Evolutionary conservation across 2,329 filamentous ascomycete species (phyloP).

Genomic region (Cladosporium cucumerinum): DNA sequence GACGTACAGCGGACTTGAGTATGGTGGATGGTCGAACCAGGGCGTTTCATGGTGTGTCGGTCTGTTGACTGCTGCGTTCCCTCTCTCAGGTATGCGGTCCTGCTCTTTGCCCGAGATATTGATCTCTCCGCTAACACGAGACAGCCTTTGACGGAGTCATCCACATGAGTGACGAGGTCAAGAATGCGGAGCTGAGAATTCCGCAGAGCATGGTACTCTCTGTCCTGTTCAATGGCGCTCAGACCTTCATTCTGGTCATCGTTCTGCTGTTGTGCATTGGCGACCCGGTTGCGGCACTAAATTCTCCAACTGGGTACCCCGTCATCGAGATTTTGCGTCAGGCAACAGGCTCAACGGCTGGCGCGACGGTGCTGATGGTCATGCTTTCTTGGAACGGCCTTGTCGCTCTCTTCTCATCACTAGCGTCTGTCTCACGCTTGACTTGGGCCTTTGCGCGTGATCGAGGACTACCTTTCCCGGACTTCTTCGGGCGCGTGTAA

Average conservation of each 20-base stretch:
- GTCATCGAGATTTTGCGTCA: conserved; percentile 29
- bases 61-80: conserved; percentile 35
- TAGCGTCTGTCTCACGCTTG: conserved; percentile 11
- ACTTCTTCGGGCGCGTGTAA: conserved; percentile 14
- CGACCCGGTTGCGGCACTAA: conserved; percentile 27
- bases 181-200: conserved; percentile 29
- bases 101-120: background rate
- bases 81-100: conserved; percentile 41
- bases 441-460: conserved; percentile 9
- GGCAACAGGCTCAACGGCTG: background rate
- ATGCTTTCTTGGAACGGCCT: conserved; percentile 7
- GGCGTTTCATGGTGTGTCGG: conserved; percentile 40
- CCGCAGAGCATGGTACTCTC: conserved; percentile 43
- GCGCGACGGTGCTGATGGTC: background rate
- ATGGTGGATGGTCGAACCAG: conserved; percentile 35
- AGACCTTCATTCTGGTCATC: conserved; percentile 41
- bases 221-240: conserved; percentile 39
- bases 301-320: conserved; percentile 27
- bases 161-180: conserved; percentile 28
- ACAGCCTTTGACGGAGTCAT: conserved; percentile 9
- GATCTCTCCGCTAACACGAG: conserved; percentile 19
- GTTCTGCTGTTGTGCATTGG: conserved; percentile 44
- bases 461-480: background rate
- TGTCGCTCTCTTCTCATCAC: conserved; percentile 1
- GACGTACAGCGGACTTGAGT: conserved; percentile 22